Base-by-base conservation (phyloP, 768 basidiomycete genomes). In the Fomitopsis serialis region DNA sequence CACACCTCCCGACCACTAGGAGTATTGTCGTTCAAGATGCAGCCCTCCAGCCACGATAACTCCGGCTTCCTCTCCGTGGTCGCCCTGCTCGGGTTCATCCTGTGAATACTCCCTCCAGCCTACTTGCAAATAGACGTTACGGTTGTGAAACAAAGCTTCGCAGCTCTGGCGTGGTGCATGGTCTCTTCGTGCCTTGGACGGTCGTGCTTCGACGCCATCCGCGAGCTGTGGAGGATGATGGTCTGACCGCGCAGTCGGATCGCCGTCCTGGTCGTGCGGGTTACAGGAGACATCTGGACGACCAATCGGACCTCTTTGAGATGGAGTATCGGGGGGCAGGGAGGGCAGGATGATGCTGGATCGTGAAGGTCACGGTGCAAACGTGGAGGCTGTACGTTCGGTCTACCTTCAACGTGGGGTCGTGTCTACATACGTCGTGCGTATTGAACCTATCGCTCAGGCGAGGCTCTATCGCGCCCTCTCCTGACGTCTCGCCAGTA, bases 121-220 rank as follows among this genome's bases (percentile, higher is more conserved):
- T 17, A 43, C 34, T 54, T 47, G 50, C 6, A 17, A 46, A 36
- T 44, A 54, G 52, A 7, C 19, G 45, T 55, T 50, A 17, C 46
- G 24, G 11, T 35, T 61, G 43, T 15, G n/a, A n/a, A 42, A n/a
- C n/a, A 23, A 60, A 83, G 80, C 37, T 63, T 77, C 36, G 73
- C 77, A 15, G 70, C 77, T 24, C 61, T 86, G 7, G 74, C 76
- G 40, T 85, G 85, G 82, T 88, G 85, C 61, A 66, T 85, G 54
- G 66, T 87, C 47, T 84, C 84, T 32, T 86, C 84, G 7, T 85
- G 85, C 69, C 64, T 87, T 54, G 85, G 85, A 25, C 69, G 70
- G 2, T 69, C 80, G 4, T 66, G 83, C 36, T 68, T 74, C 45
- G 68, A 67, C 27, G 65, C 70, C n/a, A 56, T 81, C 22, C 69